A percentile compares a stretch with the other conserved stretches of the same genome.
phyloP scores from a whole-genome alignment of 495 filamentous ascomycete genomes.

The Aspergillus incahuasiensis region DNA sequence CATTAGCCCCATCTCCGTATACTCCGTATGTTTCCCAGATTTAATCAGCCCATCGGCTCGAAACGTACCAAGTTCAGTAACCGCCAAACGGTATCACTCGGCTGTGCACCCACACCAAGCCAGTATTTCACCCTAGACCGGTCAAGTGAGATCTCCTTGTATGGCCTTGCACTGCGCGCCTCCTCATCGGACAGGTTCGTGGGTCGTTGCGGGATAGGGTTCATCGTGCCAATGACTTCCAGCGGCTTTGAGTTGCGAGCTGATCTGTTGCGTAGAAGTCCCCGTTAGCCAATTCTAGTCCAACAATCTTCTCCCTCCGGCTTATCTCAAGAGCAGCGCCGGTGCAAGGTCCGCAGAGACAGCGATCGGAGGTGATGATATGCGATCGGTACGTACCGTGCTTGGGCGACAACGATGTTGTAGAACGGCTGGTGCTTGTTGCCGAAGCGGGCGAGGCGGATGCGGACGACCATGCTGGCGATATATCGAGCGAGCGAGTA shows the following conservation, averaged over 20 bases:
- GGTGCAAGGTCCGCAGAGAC: background rate
- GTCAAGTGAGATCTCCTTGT: slow-evolving; percentile 90
- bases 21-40: background rate
- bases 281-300: too few species aligned
- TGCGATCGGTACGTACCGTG: slow-evolving; percentile 57
- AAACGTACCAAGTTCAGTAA: slow-evolving; percentile 74
- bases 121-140: slow-evolving; percentile 80
- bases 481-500: slow-evolving; percentile 7
- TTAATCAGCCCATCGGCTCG: background rate
- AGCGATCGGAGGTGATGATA: slow-evolving; percentile 2
- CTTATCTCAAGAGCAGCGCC: background rate
- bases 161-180: slow-evolving; percentile 49
- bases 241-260: slow-evolving; percentile 81
- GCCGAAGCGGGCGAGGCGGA: slow-evolving; percentile 92
- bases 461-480: slow-evolving; percentile 78
- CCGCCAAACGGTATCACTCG: slow-evolving; percentile 82
- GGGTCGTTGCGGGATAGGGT: slow-evolving; percentile 72
- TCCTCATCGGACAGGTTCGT: slow-evolving; percentile 59
- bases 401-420: slow-evolving; percentile 95
- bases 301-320: too few species aligned
- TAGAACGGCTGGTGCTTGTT: slow-evolving; percentile 81
- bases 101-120: slow-evolving; percentile 94
- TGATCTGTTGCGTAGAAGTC: slow-evolving; percentile 29
- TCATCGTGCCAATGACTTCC: slow-evolving; percentile 93
- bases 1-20: background rate